Evolutionary conservation across 305 asterid genomes (phyloP), one percentile per base, ranked within the genome.

Genomic region (Petunia hybrid): DNA sequence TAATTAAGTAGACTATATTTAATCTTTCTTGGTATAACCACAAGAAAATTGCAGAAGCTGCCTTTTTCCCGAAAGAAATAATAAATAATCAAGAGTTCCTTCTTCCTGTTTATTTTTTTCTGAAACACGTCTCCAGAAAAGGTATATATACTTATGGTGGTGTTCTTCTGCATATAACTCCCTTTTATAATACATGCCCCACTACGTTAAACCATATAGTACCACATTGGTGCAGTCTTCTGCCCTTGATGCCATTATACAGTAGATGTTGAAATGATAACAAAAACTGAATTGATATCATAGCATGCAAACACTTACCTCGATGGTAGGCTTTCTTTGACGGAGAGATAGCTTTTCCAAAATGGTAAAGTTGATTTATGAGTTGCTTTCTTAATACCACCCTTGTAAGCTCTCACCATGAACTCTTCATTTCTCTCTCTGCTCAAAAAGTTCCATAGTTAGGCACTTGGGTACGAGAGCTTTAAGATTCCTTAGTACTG

Each of bases 401-500:
- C 97, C 85, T 87, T 92, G 82, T 91, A 95, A 81, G 97, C 98
- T 89, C 99, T 86, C 81, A 94, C 89, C 94, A 89, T 95, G 89
- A 89, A 95, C 79, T 95, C 99, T 81, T 95, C 99, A 78, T 91
- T 92, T 86, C 97, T 90, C 86, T 95, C 98, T 84, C 99, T 95
- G 91, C 74, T 70, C 57, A 57, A 42, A 82, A 43, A 76, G 48
- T 64, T 69, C 67, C 59, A 65, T 41, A 38, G 62, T 78, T 59
- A 31, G 36, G 69, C 56, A 76, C 76, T 61, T n/a, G 10, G 4
- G 57, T 36, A 39, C n/a, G 65, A 63, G 16, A 62, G 31, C 38
- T 79, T 65, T 35, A 2, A 76, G 48, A 77, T 65, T 64, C 76
- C 41, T 35, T 35, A 39, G 79, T 68, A 10, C 22, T n/a, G 8